Base-by-base conservation (phyloP, 768 basidiomycete genomes). In the Amanita phalloides region DNA sequence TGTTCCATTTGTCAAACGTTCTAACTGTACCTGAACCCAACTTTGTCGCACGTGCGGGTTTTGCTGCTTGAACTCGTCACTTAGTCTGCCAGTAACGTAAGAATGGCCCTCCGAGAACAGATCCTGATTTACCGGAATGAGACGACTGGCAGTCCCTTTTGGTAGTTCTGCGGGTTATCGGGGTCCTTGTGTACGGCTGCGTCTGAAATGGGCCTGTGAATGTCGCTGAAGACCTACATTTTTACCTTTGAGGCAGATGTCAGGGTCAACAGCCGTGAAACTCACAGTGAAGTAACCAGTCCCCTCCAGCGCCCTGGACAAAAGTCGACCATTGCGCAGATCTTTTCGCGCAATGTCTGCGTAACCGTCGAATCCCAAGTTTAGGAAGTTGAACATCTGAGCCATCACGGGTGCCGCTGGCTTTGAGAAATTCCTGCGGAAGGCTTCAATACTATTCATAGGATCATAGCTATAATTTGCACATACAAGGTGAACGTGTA, bases 351-450 rank as follows among this genome's bases (percentile, higher is more conserved):
- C 67, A 21, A 71, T 67, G 54, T 58, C 64, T 48, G 68, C 71
- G 59, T 78, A 81, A 6, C 78, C 79, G 4, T 73, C 69, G 53
- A 76, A 75, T n/a, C 78, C 79, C 38, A 76, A 68, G 55, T 78
- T 78, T 37, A 81, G 64, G 69, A 81, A 77, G 59, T 78, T 78
- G 68, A 74, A 82, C 71, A 78, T 76, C 55, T 79, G 78, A 2
- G 69, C 74, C 42, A 81, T 70, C 56, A 80, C 70, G 3, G 78
- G 80, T 13, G 78, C 72, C 10, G 77, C 78, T 1, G 81, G 73
- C 51, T 77, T 78, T 10, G 76, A 79, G 63, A 79, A 78, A 58
- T 79, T 80, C 36, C 71, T 73, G 47, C 9, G 28, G 14, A 14
- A 35, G 3, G 45, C 32, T 20, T 30, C 25, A 51, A 8, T 43